Percentiles rank a stretch among this genome's conserved stretches.
Evolutionary conservation across 2,329 filamentous ascomycete genomes (phyloP).

Genomic region (Pseudogymnoascus sp.): DNA sequence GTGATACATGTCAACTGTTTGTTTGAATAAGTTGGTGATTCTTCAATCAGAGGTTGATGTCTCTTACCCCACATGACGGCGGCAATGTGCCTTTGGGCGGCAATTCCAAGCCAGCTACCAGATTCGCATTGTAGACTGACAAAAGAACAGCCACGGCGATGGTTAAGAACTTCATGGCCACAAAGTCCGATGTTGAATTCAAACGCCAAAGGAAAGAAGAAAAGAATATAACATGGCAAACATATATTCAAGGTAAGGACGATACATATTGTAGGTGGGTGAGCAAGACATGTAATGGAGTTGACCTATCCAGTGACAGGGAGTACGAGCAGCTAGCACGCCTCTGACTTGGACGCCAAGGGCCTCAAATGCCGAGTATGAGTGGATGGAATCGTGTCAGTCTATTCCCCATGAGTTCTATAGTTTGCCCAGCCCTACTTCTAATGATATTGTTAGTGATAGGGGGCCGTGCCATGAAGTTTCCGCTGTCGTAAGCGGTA

Average conservation of each 20-base stretch:
- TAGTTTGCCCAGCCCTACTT: not conserved
- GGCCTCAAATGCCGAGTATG: not conserved
- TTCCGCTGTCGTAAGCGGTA: not conserved
- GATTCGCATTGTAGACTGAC: not conserved
- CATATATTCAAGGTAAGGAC: not conserved
- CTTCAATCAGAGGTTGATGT: not conserved
- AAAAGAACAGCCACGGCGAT: not conserved
- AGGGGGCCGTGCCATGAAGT: not conserved
- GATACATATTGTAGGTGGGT: not conserved
- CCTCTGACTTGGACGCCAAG: not conserved
- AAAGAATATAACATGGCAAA: not conserved
- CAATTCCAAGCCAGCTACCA: not conserved
- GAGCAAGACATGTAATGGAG: not conserved
- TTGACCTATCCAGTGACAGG: not conserved
- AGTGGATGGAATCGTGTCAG: not conserved
- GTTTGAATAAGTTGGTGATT: not conserved
- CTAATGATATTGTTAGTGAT: not conserved
- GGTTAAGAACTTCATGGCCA: not conserved
- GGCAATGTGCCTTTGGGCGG: not conserved
- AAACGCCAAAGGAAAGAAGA: conserved; percentile 3
- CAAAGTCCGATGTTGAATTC: not conserved
- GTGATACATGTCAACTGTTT: not conserved
- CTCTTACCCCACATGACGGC: conserved; percentile 3
- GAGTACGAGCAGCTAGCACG: not conserved
- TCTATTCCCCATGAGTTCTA: not conserved